These are phyloP conservation scores for Geranium incanum DNA, from an alignment of 441 rosid species.

Conservation along the genomic window DNA sequence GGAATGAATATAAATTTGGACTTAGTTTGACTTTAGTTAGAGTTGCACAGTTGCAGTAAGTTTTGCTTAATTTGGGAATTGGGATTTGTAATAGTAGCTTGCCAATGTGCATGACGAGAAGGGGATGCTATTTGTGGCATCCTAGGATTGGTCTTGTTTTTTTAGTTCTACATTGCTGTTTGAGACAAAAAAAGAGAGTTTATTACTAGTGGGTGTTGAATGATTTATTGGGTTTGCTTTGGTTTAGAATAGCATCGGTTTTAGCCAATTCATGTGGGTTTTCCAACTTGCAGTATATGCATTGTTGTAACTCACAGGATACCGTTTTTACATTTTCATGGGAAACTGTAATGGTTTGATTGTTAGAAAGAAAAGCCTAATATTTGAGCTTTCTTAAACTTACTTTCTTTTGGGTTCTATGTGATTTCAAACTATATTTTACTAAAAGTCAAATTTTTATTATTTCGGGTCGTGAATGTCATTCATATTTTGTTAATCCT, in stretches of 20 bases:
- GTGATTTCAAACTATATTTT: not conserved
- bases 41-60: not conserved
- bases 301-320: too few species aligned
- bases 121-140: not conserved
- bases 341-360: too few species aligned
- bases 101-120: not conserved
- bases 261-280: too few species aligned
- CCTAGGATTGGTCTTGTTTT: not conserved
- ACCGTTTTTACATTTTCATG: too few species aligned
- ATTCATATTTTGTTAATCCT: slow-evolving; percentile 17
- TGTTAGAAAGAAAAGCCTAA: too few species aligned
- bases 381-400: too few species aligned
- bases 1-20: not conserved
- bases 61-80: not conserved
- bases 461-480: not conserved
- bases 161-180: not conserved
- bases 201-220: too few species aligned
- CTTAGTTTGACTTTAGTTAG: not conserved
- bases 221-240: too few species aligned
- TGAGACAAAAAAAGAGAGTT: too few species aligned
- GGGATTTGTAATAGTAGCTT: not conserved
- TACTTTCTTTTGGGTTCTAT: too few species aligned
- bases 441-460: not conserved
- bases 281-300: too few species aligned
- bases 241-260: too few species aligned